phyloP scores from a whole-genome alignment of 2,329 filamentous ascomycete genomes.

The Fusarium sarcochroum region DNA sequence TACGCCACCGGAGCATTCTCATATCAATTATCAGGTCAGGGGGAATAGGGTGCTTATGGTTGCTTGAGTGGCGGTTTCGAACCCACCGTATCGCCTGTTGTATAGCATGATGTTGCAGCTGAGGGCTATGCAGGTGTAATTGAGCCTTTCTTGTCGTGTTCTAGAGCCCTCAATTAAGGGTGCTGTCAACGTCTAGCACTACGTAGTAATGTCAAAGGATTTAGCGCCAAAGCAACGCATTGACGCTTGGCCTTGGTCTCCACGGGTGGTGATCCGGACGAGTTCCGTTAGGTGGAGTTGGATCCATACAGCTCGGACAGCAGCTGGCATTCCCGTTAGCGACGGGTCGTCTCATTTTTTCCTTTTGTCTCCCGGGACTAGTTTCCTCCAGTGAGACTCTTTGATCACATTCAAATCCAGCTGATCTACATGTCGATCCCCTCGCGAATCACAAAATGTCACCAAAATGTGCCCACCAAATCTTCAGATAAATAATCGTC shows the following conservation, averaged over 20 bases:
- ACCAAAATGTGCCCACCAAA: background rate
- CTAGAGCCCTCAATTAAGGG: too few relatives aligned
- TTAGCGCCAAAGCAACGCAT: background rate
- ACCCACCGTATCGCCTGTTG: too few relatives aligned
- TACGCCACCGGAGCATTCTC: background rate
- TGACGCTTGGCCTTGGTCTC: background rate
- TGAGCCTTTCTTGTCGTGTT: too few relatives aligned
- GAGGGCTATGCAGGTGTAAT: background rate
- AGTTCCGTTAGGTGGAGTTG: conserved; percentile 6
- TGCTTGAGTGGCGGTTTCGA: background rate
- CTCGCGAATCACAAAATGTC: conserved; percentile 10
- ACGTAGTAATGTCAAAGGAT: too few relatives aligned
- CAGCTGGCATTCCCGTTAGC: background rate
- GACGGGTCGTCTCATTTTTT: background rate
- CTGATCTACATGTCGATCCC: conserved; percentile 5
- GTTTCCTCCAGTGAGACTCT: too few relatives aligned
- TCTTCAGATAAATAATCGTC: background rate
- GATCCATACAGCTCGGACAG: background rate
- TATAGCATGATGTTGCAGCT: background rate
- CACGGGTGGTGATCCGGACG: conserved; percentile 3
- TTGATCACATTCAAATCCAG: too few relatives aligned
- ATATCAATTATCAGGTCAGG: background rate
- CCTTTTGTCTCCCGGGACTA: background rate
- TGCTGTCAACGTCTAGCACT: too few relatives aligned
- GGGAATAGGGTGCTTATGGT: background rate